These are phyloP conservation scores for Sporobolomyces phaffii DNA, from an alignment of 768 basidiomycete species.

Conservation along the genomic window DNA sequence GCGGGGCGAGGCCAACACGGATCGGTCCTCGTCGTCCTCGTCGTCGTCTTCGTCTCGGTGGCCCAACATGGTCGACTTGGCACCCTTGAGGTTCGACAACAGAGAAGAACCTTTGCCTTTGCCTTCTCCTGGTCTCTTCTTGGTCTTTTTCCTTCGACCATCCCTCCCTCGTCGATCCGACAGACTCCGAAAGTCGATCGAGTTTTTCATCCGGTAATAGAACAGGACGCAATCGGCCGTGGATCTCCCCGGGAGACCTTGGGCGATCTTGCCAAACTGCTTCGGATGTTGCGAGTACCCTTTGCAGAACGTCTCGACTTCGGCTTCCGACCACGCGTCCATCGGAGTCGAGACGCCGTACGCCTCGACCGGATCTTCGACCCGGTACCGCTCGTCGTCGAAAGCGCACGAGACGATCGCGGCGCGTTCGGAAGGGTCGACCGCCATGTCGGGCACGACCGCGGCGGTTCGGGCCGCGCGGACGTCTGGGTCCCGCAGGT, in stretches of 20 bases:
- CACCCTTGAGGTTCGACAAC: constrained; percentile 61
- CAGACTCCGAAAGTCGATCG: constrained; percentile 76
- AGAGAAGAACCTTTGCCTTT: constrained; percentile 75
- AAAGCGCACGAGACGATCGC: constrained; percentile 51
- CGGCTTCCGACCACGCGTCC: constrained; percentile 78
- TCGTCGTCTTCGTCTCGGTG: constrained; percentile 37
- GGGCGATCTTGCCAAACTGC: constrained; percentile 89
- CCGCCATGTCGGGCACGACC: constrained; percentile 82
- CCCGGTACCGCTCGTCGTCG: constrained; percentile 77
- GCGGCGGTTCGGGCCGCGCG: constrained; percentile 82
- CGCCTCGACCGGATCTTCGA: constrained; percentile 69
- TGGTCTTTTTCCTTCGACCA: constrained; percentile 58
- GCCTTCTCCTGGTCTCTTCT: constrained; percentile 49
- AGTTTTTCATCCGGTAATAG: constrained; percentile 93
- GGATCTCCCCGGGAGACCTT: constrained; percentile 73
- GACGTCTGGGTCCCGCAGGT: constrained; percentile 82
- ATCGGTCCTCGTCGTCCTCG: constrained; percentile 15
- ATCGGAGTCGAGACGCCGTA: constrained; percentile 52
- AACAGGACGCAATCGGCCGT: constrained; percentile 81
- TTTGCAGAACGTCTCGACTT: constrained; percentile 69
- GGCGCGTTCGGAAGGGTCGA: constrained; percentile 53
- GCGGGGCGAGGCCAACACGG: neutral
- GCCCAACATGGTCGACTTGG: constrained; percentile 20
- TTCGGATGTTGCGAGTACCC: constrained; percentile 81
- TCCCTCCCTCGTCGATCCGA: constrained; percentile 62